phyloP scores from a whole-genome alignment of 306 rosid species.

The Mimosa bimucronata region DNA sequence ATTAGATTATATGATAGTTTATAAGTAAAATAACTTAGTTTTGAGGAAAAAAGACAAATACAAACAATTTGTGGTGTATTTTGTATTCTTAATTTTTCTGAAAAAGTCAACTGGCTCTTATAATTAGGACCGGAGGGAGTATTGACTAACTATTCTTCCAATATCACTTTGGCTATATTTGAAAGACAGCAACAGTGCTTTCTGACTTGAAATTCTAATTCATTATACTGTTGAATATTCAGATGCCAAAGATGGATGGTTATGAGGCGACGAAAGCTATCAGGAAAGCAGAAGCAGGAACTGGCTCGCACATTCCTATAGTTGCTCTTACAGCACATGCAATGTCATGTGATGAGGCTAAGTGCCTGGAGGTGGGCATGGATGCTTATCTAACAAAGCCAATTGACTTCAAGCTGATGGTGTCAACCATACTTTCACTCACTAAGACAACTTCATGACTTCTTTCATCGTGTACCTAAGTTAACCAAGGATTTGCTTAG shows the following conservation, averaged over 20 bases:
- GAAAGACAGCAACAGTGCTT: no score
- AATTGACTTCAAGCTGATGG: constrained; percentile 93
- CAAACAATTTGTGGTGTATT: no score
- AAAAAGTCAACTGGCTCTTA: no score
- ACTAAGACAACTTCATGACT: constrained; percentile 52
- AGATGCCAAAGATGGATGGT: constrained; percentile 99
- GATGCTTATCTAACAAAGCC: constrained; percentile 99
- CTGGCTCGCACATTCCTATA: constrained; percentile 73
- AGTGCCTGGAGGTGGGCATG: constrained; percentile 98
- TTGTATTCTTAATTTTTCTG: no score
- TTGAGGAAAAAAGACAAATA: no score
- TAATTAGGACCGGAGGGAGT: no score
- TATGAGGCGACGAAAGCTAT: constrained; percentile 95
- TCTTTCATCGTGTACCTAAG: constrained; percentile 25
- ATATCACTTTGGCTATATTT: no score
- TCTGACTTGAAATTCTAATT: neutral
- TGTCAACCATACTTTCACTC: constrained; percentile 95
- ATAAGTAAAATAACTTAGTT: no score
- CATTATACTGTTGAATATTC: constrained; percentile 37
- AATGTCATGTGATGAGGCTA: constrained; percentile 98
- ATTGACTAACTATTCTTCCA: neutral
- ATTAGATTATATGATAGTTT: no score
- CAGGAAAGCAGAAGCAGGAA: constrained; percentile 84
- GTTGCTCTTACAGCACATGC: constrained; percentile 99
- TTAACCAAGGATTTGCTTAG: constrained; percentile 34